A percentile compares a stretch with the other conserved stretches of the same genome.
phyloP scores from a whole-genome alignment of 768 basidiomycete species.

The Melanogaster broomeanus region DNA sequence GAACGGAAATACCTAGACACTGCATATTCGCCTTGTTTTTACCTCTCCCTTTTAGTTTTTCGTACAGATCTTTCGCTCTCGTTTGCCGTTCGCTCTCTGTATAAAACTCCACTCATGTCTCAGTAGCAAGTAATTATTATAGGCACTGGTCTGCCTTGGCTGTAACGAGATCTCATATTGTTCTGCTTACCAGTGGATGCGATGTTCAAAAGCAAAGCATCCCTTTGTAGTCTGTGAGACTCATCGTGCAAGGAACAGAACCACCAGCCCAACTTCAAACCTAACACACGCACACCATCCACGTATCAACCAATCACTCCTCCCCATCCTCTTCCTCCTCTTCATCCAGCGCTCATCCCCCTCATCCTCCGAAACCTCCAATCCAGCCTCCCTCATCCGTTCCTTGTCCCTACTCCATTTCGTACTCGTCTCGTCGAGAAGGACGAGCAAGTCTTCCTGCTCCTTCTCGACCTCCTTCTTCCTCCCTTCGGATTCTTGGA shows the following conservation, averaged over 20 bases:
- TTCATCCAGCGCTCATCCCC: conserved; percentile 74
- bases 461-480: conserved; percentile 89
- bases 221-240: too few relatives aligned
- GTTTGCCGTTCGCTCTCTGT: not conserved
- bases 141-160: not conserved
- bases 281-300: not conserved
- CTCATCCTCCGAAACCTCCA: conserved; percentile 94
- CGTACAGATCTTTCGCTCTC: not conserved
- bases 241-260: too few relatives aligned
- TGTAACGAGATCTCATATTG: not conserved
- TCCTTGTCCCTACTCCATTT: conserved; percentile 87
- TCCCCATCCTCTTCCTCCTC: conserved; percentile 52
- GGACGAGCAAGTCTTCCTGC: conserved; percentile 92
- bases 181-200: not conserved
- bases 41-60: not conserved
- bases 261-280: too few relatives aligned
- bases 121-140: not conserved
- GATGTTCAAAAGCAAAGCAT: too few relatives aligned
- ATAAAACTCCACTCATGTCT: not conserved
- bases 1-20: not conserved
- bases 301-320: conserved; percentile 3
- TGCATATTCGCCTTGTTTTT: not conserved
- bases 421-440: conserved; percentile 86
- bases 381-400: conserved; percentile 65
- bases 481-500: conserved; percentile 59